These are phyloP conservation scores for Aspergillus sp. DNA, from an alignment of 2,329 filamentous ascomycete genomes.

Conservation along the genomic window DNA sequence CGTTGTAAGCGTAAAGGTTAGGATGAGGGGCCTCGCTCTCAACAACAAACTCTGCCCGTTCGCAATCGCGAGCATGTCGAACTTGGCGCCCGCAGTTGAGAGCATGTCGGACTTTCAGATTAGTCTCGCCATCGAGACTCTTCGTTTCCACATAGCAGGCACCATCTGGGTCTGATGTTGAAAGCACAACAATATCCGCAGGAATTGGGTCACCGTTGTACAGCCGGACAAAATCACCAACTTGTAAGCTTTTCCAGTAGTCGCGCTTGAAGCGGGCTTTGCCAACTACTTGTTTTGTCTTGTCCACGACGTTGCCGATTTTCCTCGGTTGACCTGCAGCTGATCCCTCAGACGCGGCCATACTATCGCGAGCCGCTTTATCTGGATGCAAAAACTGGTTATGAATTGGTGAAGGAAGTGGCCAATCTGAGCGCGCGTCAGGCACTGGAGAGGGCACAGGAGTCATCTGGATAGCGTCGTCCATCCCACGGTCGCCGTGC, in stretches of 20 bases:
- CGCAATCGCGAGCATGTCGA: constrained; percentile 89
- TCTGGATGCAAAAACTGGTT: constrained; percentile 37
- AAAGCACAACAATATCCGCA: constrained; percentile 87
- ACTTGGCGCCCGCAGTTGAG: constrained; percentile 82
- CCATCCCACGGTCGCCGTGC: constrained; percentile 45
- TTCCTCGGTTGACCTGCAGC: constrained; percentile 43
- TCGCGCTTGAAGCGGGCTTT: constrained; percentile 89
- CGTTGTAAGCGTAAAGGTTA: constrained; percentile 95
- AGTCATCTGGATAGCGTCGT: constrained; percentile 89
- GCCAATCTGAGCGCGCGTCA: constrained; percentile 53
- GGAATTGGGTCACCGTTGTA: constrained; percentile 97
- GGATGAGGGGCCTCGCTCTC: constrained; percentile 91
- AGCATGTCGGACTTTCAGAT: constrained; percentile 91
- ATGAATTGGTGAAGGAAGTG: constrained; percentile 36
- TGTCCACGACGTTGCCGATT: constrained; percentile 74
- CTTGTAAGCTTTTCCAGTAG: constrained; percentile 91
- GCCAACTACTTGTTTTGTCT: constrained; percentile 65
- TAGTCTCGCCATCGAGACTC: constrained; percentile 96
- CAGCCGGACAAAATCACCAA: constrained; percentile 93
- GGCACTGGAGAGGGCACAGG: constrained; percentile 83
- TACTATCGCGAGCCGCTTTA: constrained; percentile 33
- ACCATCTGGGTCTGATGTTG: constrained; percentile 91
- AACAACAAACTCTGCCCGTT: constrained; percentile 82
- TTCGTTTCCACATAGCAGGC: constrained; percentile 98
- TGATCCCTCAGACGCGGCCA: constrained; percentile 30